Evolutionary conservation across 306 rosid species (phyloP), one percentile per base, ranked within the genome.

Genomic region (Medicago ruthenica): DNA sequence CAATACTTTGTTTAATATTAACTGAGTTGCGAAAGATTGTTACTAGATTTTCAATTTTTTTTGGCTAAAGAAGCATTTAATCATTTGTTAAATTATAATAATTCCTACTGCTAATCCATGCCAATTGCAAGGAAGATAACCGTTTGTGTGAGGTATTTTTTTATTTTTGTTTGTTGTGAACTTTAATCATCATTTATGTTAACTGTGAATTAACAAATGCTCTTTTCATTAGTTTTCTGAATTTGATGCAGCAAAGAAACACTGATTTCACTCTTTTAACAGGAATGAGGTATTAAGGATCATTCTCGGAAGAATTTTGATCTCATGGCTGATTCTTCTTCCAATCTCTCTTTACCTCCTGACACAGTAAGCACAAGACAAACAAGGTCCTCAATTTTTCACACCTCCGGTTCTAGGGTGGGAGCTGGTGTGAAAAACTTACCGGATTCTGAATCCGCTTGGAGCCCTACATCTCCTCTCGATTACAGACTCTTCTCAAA

Each of bases 391-490:
- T 86, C 95, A 37, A 53, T 88, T 66, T 88, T 91, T 88, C 81
- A 83, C 60, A 82, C 83, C 71, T 83, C 90, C 67, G 90, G 92
- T 82, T 93, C 86, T 81, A 81, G 87, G 60, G 73, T 86, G 7
- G 95, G 98, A 40, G 67, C 83, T 76, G 76, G 85, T 53, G 72
- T 81, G 6, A 92, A 86, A 79, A 79, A 84, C 44, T 85, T 83
- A 34, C 75, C 83, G 2, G 92, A 93, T 36, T 78, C 86, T 16
- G 96, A 89, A 80, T 89, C 93, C 8, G 83, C 75, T 14, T 82
- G 92, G 87, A 93, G 98, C 67, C 97, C 98, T 62, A 88, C 95
- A 21, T 91, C 96, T 76, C 93, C 97, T 76, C 80, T 91, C 27
- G 98, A 90, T 81, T 75, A 88, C 74, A 85, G 75, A 81, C 82